These are phyloP conservation scores for Kwoniella sp. DNA, from an alignment of 768 basidiomycete species.

Conservation along the genomic window DNA sequence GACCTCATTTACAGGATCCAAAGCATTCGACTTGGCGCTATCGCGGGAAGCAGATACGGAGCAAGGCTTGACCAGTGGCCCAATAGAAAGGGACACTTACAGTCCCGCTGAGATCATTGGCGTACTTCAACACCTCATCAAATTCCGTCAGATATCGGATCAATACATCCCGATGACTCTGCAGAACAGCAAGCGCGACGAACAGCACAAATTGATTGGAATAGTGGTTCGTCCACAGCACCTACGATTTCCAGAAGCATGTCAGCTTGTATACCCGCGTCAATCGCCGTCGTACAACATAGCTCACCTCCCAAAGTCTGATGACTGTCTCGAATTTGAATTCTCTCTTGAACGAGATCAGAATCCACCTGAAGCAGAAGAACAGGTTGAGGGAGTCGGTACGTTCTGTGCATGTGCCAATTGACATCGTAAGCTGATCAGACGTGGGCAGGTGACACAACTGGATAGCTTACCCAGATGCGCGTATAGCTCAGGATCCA, in stretches of 20 bases:
- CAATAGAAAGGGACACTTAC: slow-evolving; percentile 28
- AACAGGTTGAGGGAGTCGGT: slow-evolving; percentile 88
- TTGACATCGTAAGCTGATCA: too few species aligned
- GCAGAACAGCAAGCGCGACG: slow-evolving; percentile 87
- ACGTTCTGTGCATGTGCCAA: slow-evolving; percentile 67
- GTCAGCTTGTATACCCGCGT: background rate
- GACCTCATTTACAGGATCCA: too few species aligned
- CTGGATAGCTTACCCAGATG: slow-evolving; percentile 68
- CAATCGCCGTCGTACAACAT: background rate
- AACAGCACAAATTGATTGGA: slow-evolving; percentile 87
- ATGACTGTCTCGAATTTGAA: slow-evolving; percentile 90
- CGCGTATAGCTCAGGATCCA: slow-evolving; percentile 93
- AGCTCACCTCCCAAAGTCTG: slow-evolving; percentile 76
- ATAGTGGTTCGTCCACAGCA: slow-evolving; percentile 68
- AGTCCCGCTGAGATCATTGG: slow-evolving; percentile 50
- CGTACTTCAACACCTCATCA: slow-evolving; percentile 62
- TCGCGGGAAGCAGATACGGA: too few species aligned
- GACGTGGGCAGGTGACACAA: too few species aligned
- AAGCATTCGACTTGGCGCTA: too few species aligned
- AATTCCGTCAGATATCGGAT: slow-evolving; percentile 83
- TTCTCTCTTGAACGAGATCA: slow-evolving; percentile 92
- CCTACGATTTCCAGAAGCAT: slow-evolving; percentile 25
- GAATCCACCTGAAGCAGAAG: slow-evolving; percentile 89
- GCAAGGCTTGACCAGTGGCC: too few species aligned
- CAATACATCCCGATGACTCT: slow-evolving; percentile 93